phyloP scores from a whole-genome alignment of 2,329 filamentous ascomycete genomes.

The Scedosporium minutisporum region DNA sequence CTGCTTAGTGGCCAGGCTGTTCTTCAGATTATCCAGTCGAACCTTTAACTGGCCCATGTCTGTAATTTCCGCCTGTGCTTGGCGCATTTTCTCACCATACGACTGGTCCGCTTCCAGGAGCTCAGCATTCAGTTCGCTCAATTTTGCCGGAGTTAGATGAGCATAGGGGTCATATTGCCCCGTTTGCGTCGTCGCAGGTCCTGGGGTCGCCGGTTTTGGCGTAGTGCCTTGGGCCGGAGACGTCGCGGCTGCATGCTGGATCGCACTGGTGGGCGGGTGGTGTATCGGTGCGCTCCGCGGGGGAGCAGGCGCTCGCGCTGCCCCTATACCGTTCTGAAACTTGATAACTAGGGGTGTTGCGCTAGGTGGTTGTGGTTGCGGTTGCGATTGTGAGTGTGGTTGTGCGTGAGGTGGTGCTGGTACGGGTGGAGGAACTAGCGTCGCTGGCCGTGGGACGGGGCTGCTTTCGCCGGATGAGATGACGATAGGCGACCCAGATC shows the following conservation, averaged over 20 bases:
- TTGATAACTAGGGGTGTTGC: neutral
- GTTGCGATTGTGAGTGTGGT: neutral
- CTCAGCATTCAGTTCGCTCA: conserved; percentile 5
- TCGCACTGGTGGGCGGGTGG: neutral
- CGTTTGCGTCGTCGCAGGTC: neutral
- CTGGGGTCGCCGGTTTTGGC: neutral
- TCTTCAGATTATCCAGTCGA: conserved; percentile 33
- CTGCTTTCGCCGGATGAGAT: neutral
- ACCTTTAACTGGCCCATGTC: conserved; percentile 11
- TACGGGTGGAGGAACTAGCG: neutral
- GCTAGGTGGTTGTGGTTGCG: neutral
- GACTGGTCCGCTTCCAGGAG: conserved; percentile 21
- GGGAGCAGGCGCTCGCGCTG: neutral
- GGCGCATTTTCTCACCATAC: neutral
- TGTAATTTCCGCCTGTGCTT: neutral
- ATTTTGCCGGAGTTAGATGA: conserved; percentile 27
- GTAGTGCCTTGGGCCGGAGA: conserved; percentile 7
- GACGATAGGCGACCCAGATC: neutral
- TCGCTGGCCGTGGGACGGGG: neutral
- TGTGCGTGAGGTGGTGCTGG: neutral
- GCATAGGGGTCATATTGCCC: conserved; percentile 29
- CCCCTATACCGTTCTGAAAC: neutral
- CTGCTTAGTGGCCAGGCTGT: conserved; percentile 45
- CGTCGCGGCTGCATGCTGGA: neutral
- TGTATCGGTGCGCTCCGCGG: neutral